A percentile compares a stretch with the other conserved stretches of the same genome.
Evolutionary conservation across 192 early-diverging fungal genomes (phyloP).

Genomic region (Coemansia sp.): DNA sequence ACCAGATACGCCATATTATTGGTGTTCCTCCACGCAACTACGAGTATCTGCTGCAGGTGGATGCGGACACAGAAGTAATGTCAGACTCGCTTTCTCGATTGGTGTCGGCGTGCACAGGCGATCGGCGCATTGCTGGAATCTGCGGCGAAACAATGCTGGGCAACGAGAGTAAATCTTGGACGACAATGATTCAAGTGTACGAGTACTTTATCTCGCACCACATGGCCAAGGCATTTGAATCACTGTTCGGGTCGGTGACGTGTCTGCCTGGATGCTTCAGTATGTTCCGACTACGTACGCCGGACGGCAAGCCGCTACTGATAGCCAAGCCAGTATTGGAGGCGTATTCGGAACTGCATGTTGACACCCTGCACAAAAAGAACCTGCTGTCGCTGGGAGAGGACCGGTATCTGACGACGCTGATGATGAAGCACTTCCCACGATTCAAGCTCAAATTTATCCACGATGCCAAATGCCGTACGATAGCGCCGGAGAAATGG

Average conservation of each 20-base stretch:
- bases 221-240: slow-evolving; percentile 87
- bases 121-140: slow-evolving; percentile 79
- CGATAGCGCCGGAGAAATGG: slow-evolving; percentile 89
- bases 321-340: slow-evolving; percentile 74
- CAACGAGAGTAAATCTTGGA: slow-evolving; percentile 89
- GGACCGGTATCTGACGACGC: slow-evolving; percentile 95
- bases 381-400: slow-evolving; percentile 94
- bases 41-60: slow-evolving; percentile 77
- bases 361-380: slow-evolving; percentile 97
- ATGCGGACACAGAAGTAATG: slow-evolving; percentile 82
- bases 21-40: slow-evolving; percentile 82
- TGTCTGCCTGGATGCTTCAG: slow-evolving; percentile 85
- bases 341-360: slow-evolving; percentile 87
- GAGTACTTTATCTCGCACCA: slow-evolving; percentile 94
- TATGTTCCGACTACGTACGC: slow-evolving; percentile 76
- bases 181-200: slow-evolving; percentile 98
- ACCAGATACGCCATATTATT: slow-evolving; percentile 96
- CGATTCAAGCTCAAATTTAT: slow-evolving; percentile 91
- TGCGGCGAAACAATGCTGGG: slow-evolving; percentile 93
- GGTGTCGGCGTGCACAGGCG: slow-evolving; percentile 76
- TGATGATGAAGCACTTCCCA: slow-evolving; percentile 98
- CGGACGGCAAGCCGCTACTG: slow-evolving; percentile 68
- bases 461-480: slow-evolving; percentile 83
- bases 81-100: slow-evolving; percentile 85
- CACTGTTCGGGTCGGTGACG: slow-evolving; percentile 77